phyloP scores from a whole-genome alignment of 106 monocot genomes.

The Platanthera zijinensis region DNA sequence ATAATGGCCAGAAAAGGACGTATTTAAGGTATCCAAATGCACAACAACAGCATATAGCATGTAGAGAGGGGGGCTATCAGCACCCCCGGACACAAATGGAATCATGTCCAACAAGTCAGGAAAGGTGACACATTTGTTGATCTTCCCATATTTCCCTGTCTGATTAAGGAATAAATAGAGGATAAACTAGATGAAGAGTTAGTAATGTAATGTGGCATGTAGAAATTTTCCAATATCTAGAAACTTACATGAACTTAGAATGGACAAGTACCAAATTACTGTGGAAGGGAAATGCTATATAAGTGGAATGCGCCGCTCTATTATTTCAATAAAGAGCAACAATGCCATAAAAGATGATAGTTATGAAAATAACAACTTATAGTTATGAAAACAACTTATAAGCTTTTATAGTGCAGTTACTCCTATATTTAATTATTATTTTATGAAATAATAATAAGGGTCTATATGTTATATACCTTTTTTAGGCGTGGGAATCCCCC shows the following conservation, averaged over 20 bases:
- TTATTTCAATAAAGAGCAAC: background rate
- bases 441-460: too few species aligned
- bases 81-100: slow-evolving; percentile 74
- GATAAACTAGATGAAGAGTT: background rate
- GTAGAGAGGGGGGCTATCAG: slow-evolving; percentile 83
- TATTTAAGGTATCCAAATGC: slow-evolving; percentile 80
- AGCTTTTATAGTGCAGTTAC: too few species aligned
- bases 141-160: slow-evolving; percentile 89
- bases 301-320: background rate
- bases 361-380: too few species aligned
- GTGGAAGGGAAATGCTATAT: background rate
- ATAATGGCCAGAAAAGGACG: slow-evolving; percentile 94
- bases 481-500: too few species aligned
- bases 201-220: background rate
- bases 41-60: slow-evolving; percentile 88
- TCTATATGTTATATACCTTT: too few species aligned
- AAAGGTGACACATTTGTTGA: slow-evolving; percentile 91
- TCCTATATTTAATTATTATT: too few species aligned
- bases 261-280: background rate
- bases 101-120: slow-evolving; percentile 95
- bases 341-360: too few species aligned
- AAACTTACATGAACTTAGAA: background rate
- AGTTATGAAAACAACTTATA: too few species aligned
- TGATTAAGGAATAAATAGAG: slow-evolving; percentile 15
- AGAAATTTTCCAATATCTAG: background rate